Evolutionary conservation across 441 rosid genomes (phyloP).

Genomic region (Pelargonium exstipulatum): DNA sequence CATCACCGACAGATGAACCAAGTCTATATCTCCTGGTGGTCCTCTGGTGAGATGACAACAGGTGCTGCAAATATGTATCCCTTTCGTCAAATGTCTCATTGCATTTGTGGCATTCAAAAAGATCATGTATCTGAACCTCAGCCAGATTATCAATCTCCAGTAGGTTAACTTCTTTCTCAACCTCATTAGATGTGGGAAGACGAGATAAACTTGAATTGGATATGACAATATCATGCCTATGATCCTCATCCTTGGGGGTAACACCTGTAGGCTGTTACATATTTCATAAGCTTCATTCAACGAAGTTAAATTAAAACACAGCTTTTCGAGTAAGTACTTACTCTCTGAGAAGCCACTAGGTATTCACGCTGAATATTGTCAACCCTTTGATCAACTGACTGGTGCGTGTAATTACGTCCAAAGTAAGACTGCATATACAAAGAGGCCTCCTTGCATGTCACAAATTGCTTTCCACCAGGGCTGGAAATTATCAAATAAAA

Average conservation of each 20-base stretch:
- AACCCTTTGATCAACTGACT: slow-evolving; percentile 19
- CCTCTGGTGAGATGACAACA: slow-evolving; percentile 60
- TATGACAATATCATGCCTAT: slow-evolving; percentile 16
- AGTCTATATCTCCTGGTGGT: slow-evolving; percentile 52
- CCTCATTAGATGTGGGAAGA: slow-evolving; percentile 20
- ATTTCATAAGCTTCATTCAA: slow-evolving; percentile 16
- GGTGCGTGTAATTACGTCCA: slow-evolving; percentile 26
- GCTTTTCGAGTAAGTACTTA: slow-evolving; percentile 24
- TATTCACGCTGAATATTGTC: slow-evolving; percentile 27
- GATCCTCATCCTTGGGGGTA: slow-evolving; percentile 32
- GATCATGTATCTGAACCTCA: slow-evolving; percentile 48
- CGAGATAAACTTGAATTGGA: slow-evolving; percentile 14
- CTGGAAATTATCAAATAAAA: slow-evolving; percentile 29
- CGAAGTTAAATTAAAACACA: slow-evolving; percentile 8
- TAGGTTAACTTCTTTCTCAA: slow-evolving; percentile 29
- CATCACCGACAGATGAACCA: slow-evolving; percentile 74
- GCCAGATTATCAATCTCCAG: slow-evolving; percentile 45
- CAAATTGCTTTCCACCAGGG: slow-evolving; percentile 60
- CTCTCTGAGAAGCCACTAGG: slow-evolving; percentile 32
- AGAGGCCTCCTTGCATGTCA: slow-evolving; percentile 65
- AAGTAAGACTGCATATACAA: slow-evolving; percentile 44
- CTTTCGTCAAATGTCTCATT: slow-evolving; percentile 53
- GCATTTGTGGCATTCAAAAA: slow-evolving; percentile 70
- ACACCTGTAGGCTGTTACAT: slow-evolving; percentile 35
- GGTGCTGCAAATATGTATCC: slow-evolving; percentile 60